Evolutionary conservation across 1,139 yeast genomes (phyloP).

Genomic region (Meyerozyma elateridarum): DNA sequence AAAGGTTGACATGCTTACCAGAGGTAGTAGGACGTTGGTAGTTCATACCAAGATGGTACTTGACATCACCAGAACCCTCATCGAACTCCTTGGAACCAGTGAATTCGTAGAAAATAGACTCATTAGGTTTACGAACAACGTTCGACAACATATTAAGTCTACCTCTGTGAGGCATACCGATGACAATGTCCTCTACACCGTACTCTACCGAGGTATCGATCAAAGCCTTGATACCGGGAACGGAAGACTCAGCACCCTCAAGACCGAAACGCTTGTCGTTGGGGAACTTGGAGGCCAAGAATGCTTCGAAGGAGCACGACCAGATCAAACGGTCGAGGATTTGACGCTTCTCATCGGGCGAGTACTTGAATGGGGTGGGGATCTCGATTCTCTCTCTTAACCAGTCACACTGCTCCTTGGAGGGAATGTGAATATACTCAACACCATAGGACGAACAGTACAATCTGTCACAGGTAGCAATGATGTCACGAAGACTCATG

Average conservation of each 20-base stretch:
- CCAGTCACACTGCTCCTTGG: conserved; percentile 96
- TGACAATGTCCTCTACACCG: conserved; percentile 93
- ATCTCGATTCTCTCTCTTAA: conserved; percentile 94
- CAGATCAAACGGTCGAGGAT: conserved; percentile 94
- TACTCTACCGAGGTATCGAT: conserved; percentile 90
- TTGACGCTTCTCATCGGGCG: conserved; percentile 89
- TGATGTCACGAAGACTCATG: conserved; percentile 71
- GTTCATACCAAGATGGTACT: conserved; percentile 99
- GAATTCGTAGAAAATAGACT: conserved; percentile 94
- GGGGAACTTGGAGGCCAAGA: conserved; percentile 92
- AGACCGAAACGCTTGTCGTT: conserved; percentile 97
- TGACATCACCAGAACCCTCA: conserved; percentile 98
- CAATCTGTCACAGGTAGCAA: conserved; percentile 71
- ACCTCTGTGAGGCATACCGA: conserved; percentile 99
- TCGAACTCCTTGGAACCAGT: conserved; percentile 82
- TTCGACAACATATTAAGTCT: conserved; percentile 95
- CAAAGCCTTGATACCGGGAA: conserved; percentile 94
- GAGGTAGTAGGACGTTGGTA: conserved; percentile 98
- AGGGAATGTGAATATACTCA: conserved; percentile 95
- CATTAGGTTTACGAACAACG: conserved; percentile 97
- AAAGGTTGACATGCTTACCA: conserved; percentile 92
- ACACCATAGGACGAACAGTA: conserved; percentile 90
- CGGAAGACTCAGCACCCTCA: conserved; percentile 96
- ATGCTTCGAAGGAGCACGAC: conserved; percentile 91
- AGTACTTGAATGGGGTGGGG: conserved; percentile 79